phyloP scores from a whole-genome alignment of 148 eudicot species.

The Rhododendron molle region DNA sequence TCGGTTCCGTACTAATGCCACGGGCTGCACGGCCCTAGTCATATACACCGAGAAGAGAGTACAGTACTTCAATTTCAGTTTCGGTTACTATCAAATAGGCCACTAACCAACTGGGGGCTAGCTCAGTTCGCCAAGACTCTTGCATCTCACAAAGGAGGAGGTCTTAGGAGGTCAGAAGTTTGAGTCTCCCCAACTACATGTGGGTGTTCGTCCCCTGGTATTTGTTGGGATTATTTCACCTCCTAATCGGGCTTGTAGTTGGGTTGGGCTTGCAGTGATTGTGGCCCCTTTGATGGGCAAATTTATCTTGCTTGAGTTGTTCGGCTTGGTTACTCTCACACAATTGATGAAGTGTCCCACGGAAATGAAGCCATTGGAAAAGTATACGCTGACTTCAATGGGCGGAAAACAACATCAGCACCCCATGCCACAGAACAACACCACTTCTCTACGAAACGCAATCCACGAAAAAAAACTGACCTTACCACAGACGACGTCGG shows the following conservation, averaged over 20 bases:
- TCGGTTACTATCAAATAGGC: neutral
- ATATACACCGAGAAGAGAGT: neutral
- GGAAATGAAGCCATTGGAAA: no score
- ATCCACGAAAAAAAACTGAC: slow-evolving; percentile 28
- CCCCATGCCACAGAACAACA: neutral
- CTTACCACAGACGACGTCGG: slow-evolving; percentile 80
- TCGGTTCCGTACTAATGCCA: neutral
- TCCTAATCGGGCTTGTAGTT: neutral
- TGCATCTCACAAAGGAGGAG: no score
- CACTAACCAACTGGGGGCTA: no score
- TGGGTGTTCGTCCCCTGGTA: neutral
- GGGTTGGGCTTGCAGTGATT: neutral
- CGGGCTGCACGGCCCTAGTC: neutral
- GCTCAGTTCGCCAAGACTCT: no score
- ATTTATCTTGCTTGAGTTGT: no score
- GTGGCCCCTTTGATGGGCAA: neutral
- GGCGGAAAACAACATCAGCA: neutral
- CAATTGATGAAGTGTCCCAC: no score
- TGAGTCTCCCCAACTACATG: neutral
- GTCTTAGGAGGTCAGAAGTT: neutral
- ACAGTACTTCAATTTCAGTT: neutral
- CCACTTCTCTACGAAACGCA: no score
- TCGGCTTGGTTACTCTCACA: neutral
- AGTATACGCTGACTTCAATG: no score
- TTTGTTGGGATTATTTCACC: neutral